These are phyloP conservation scores for Venturiaceae sp. DNA, from an alignment of 2,329 filamentous ascomycete genomes.

Conservation along the genomic window DNA sequence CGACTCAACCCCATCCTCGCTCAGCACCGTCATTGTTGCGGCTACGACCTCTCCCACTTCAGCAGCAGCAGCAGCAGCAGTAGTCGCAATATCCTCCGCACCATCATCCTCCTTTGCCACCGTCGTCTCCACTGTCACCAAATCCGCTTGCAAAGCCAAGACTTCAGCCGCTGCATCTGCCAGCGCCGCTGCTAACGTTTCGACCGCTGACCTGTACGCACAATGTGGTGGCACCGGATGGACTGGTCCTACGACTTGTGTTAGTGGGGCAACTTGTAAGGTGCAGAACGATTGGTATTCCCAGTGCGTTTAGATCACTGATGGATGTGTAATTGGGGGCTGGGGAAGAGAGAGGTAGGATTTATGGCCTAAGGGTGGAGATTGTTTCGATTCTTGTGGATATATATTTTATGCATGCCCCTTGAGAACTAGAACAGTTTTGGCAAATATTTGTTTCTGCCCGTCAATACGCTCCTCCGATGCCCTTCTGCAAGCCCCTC, in stretches of 20 bases:
- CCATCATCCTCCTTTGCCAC: neutral
- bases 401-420: neutral
- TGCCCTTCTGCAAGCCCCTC: no score
- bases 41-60: neutral
- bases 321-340: neutral
- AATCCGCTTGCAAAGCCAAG: neutral
- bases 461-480: no score
- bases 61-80: neutral
- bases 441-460: no score
- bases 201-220: neutral
- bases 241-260: conserved; percentile 9
- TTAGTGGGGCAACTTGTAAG: conserved; percentile 8
- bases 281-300: conserved; percentile 8
- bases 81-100: neutral
- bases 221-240: conserved; percentile 10
- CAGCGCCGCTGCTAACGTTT: neutral
- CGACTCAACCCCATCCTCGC: neutral
- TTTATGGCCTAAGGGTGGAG: neutral
- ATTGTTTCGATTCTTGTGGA: neutral
- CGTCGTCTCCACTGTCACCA: neutral
- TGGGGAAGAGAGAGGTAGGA: neutral
- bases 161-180: neutral
- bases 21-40: neutral
- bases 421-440: no score
- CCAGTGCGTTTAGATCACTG: conserved; percentile 10